A percentile compares a stretch with the other conserved stretches of the same genome.
These are phyloP conservation scores for Teunomyces atbi DNA, from an alignment of 805 yeast species.

Conservation along the genomic window DNA sequence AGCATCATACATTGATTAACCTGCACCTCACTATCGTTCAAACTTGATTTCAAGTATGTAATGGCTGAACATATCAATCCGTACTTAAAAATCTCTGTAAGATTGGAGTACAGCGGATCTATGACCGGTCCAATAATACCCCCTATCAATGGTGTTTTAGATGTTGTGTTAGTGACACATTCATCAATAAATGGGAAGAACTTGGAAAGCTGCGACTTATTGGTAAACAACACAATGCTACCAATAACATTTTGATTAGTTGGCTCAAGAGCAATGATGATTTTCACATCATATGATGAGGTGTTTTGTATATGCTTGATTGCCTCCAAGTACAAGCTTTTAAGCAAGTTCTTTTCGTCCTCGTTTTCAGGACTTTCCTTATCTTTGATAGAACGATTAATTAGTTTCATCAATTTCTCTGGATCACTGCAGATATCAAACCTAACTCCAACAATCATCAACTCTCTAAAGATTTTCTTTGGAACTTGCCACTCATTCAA, in stretches of 20 bases:
- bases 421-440: slow-evolving; percentile 53
- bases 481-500: slow-evolving; percentile 52
- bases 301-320: slow-evolving; percentile 26
- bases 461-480: slow-evolving; percentile 50
- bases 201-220: slow-evolving; percentile 42
- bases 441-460: slow-evolving; percentile 56
- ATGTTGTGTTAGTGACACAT: slow-evolving; percentile 16
- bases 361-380: slow-evolving; percentile 8
- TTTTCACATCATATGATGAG: slow-evolving; percentile 37
- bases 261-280: slow-evolving; percentile 55
- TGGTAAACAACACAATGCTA: slow-evolving; percentile 46
- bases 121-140: slow-evolving; percentile 54
- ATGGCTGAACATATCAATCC: slow-evolving; percentile 59
- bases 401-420: slow-evolving; percentile 41
- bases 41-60: slow-evolving; percentile 41
- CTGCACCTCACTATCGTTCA: slow-evolving; percentile 21
- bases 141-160: slow-evolving; percentile 32
- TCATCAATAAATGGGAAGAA: slow-evolving; percentile 54
- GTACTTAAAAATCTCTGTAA: slow-evolving; percentile 52
- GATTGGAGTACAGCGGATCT: slow-evolving; percentile 51
- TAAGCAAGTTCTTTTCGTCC: slow-evolving; percentile 20
- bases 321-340: slow-evolving; percentile 37
- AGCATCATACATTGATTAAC: slow-evolving; percentile 37
- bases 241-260: slow-evolving; percentile 53
- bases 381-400: slow-evolving; percentile 22